Conservation (phyloP, 1,284 basidiomycete species). For the Moesziomyces sp. region DNA sequence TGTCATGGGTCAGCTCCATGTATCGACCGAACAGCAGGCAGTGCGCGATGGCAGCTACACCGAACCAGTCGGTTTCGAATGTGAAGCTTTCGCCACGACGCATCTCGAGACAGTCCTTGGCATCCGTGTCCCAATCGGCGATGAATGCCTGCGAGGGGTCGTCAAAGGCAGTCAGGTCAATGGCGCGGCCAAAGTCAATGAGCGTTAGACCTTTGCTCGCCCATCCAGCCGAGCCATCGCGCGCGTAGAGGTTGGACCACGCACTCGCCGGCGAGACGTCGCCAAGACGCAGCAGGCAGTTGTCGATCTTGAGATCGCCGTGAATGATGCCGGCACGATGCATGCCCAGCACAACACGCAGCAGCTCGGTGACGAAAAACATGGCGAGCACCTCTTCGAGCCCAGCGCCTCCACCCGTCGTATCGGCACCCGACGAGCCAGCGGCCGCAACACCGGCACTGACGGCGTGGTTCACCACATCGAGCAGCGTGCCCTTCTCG, state of each 20-base stretch:
- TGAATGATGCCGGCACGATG: slow-evolving; percentile 88
- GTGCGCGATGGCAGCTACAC: slow-evolving; percentile 89
- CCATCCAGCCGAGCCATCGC: slow-evolving; percentile 85
- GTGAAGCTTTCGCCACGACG: slow-evolving; percentile 86
- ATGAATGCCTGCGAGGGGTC: slow-evolving; percentile 77
- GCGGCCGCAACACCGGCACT: slow-evolving; percentile 72
- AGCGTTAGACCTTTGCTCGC: slow-evolving; percentile 84
- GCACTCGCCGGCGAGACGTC: slow-evolving; percentile 75
- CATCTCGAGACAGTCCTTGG: slow-evolving; percentile 92
- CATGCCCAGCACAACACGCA: slow-evolving; percentile 83
- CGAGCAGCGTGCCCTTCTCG: slow-evolving; percentile 89
- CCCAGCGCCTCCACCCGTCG: slow-evolving; percentile 70
- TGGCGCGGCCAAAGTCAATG: slow-evolving; percentile 95
- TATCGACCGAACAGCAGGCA: slow-evolving; percentile 97
- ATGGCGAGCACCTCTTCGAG: slow-evolving; percentile 93
- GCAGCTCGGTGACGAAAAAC: slow-evolving; percentile 92
- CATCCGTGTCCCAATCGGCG: slow-evolving; percentile 80
- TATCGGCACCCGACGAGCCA: slow-evolving; percentile 68
- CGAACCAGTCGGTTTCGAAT: slow-evolving; percentile 94
- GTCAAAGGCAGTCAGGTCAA: slow-evolving; percentile 83
- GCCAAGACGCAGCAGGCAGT: slow-evolving; percentile 90
- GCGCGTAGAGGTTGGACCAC: slow-evolving; percentile 81
- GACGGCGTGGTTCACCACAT: slow-evolving; percentile 81
- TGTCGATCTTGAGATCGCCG: slow-evolving; percentile 99
- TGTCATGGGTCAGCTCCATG: slow-evolving; percentile 68